A percentile compares a stretch with the other conserved stretches of the same genome.
These are phyloP conservation scores for Monotropa hypopitys DNA, from an alignment of 179 eudicot species.

Conservation along the genomic window DNA sequence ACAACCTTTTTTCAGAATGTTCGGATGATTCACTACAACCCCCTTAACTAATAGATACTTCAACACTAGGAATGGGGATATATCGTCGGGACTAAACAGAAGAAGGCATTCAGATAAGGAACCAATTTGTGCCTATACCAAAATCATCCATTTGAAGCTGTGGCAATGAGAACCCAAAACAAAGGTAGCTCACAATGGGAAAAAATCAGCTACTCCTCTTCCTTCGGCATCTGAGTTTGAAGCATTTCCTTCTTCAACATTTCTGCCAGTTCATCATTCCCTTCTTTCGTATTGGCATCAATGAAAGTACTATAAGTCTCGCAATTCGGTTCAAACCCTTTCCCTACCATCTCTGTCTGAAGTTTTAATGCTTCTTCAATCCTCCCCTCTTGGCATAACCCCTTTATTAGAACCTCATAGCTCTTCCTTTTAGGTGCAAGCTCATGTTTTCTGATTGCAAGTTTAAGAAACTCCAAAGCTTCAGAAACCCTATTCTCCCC, in stretches of 20 bases:
- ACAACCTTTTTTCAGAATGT: too few relatives aligned
- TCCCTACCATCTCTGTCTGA: constrained; percentile 74
- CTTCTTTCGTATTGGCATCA: constrained; percentile 45
- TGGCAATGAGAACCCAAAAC: not conserved
- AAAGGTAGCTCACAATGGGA: not conserved
- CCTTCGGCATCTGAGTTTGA: constrained; percentile 6
- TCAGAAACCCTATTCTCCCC: constrained; percentile 26
- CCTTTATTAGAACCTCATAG: constrained; percentile 44
- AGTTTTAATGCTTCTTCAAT: constrained; percentile 52
- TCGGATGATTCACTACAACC: too few relatives aligned
- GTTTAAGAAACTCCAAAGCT: constrained; percentile 38
- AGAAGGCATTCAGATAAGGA: not conserved
- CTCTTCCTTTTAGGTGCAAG: constrained; percentile 30
- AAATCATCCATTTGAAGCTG: not conserved
- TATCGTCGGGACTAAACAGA: too few relatives aligned
- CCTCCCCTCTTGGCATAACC: constrained; percentile 53
- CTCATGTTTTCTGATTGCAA: constrained; percentile 25
- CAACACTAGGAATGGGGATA: too few relatives aligned
- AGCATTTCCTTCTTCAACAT: constrained; percentile 50
- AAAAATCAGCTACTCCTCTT: not conserved
- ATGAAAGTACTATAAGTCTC: constrained; percentile 46
- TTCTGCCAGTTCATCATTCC: constrained; percentile 30
- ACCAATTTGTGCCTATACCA: not conserved
- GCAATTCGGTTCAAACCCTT: constrained; percentile 44
- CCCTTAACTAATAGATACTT: too few relatives aligned